These are phyloP conservation scores for Fusarium agapanthi DNA, from an alignment of 2,329 filamentous ascomycete species.

Conservation along the genomic window DNA sequence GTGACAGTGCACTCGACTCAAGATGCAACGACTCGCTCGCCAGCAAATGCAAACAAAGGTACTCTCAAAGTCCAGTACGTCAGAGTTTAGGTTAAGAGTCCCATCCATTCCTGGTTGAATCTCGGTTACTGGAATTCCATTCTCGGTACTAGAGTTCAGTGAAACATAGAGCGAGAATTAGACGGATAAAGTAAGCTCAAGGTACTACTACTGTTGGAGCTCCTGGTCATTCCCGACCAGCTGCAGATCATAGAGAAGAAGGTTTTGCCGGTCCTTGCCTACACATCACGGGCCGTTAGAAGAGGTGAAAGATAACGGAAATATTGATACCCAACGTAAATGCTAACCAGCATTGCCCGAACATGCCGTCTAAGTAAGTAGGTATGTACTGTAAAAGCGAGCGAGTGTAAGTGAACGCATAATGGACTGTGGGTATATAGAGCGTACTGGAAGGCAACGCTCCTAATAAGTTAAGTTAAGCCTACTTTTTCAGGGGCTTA, in stretches of 20 bases:
- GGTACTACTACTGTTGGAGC: neutral
- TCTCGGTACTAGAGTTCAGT: conserved; percentile 9
- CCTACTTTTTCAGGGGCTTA: too few species aligned
- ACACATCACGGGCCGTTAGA: conserved; percentile 31
- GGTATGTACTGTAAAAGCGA: neutral
- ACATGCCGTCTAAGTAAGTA: conserved; percentile 19
- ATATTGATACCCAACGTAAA: conserved; percentile 32
- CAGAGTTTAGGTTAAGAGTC: neutral
- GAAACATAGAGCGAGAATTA: conserved; percentile 9
- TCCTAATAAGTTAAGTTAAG: too few species aligned
- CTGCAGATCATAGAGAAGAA: conserved; percentile 34
- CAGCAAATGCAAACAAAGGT: neutral
- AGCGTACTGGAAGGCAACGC: neutral
- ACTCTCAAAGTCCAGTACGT: neutral
- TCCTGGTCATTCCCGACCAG: neutral
- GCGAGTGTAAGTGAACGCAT: conserved; percentile 16
- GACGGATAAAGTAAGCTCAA: conserved; percentile 19
- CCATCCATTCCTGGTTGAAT: neutral
- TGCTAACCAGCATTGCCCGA: neutral
- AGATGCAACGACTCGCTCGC: conserved; percentile 1
- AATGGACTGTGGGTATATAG: neutral
- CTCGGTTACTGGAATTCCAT: neutral
- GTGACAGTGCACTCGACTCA: neutral
- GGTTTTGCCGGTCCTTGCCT: conserved; percentile 21
- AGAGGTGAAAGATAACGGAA: conserved; percentile 37